phyloP scores from a whole-genome alignment of 345 rosid genomes.

The Gossypium bickii region DNA sequence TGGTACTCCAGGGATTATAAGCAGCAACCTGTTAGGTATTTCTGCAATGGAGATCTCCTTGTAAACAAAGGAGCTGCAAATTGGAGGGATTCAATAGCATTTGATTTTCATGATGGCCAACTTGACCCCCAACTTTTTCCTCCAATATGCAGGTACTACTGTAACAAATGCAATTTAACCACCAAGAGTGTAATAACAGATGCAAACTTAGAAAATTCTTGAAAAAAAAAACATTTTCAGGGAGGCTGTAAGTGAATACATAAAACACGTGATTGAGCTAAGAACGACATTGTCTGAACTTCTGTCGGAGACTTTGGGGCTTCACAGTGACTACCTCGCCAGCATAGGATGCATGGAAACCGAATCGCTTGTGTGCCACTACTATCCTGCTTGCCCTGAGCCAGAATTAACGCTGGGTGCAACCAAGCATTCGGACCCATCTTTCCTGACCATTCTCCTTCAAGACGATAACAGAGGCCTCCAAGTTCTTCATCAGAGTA shows the following conservation, averaged over 20 bases:
- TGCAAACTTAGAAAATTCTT: neutral
- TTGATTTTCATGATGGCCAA: conserved; percentile 36
- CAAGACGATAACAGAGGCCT: conserved; percentile 47
- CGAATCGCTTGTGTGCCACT: conserved; percentile 36
- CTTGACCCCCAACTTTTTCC: conserved; percentile 36
- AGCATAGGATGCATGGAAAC: conserved; percentile 48
- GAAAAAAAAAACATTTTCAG: conserved; percentile 17
- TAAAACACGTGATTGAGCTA: conserved; percentile 26
- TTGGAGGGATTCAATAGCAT: conserved; percentile 47
- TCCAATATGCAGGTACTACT: conserved; percentile 35
- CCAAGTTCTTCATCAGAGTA: conserved; percentile 37
- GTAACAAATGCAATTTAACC: neutral
- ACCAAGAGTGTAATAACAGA: neutral
- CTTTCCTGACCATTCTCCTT: conserved; percentile 40
- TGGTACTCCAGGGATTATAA: conserved; percentile 34
- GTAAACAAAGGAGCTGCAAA: conserved; percentile 35
- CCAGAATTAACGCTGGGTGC: conserved; percentile 44
- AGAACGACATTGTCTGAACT: conserved; percentile 29
- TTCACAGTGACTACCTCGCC: conserved; percentile 29
- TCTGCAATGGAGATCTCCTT: conserved; percentile 22
- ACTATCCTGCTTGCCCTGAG: conserved; percentile 50
- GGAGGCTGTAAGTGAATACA: conserved; percentile 36
- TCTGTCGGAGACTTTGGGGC: conserved; percentile 45
- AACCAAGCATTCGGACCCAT: conserved; percentile 43
- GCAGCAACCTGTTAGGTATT: conserved; percentile 17